phyloP scores from a whole-genome alignment of 208 protist genomes.

The Vickermania spadyakhi region DNA sequence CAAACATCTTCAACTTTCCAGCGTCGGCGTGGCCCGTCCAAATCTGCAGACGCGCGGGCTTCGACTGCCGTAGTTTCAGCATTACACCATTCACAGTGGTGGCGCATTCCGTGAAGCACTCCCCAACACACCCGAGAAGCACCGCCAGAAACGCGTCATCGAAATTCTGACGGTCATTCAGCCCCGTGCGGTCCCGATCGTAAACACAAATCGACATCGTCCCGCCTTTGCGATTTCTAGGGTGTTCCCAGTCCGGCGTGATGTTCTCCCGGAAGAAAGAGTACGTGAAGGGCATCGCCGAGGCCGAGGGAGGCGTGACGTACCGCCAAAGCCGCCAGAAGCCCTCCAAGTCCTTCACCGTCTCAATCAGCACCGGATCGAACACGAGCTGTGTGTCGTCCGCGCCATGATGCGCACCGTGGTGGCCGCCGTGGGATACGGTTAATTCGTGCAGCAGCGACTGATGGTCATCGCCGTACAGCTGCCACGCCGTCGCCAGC shows the following conservation, averaged over 20 bases:
- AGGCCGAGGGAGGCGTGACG: conserved; percentile 47
- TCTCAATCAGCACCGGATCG: conserved; percentile 62
- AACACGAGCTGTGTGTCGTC: conserved; percentile 13
- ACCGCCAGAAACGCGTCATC: conserved; percentile 80
- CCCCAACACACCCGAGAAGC: conserved; percentile 52
- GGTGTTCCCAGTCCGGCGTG: conserved; percentile 77
- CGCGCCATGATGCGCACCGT: background rate
- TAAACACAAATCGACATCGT: conserved; percentile 75
- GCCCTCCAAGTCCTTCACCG: conserved; percentile 55
- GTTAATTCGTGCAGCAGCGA: conserved; percentile 6
- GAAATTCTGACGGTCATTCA: conserved; percentile 64
- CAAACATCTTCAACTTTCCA: conserved; percentile 49
- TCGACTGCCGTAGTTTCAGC: conserved; percentile 75
- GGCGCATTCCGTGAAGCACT: conserved; percentile 60
- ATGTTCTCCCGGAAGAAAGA: conserved; percentile 81
- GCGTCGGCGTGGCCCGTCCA: conserved; percentile 70
- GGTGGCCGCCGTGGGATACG: conserved; percentile 4
- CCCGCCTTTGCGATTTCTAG: conserved; percentile 76
- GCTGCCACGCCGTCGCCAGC: conserved; percentile 64
- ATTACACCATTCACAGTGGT: conserved; percentile 75
- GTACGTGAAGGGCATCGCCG: conserved; percentile 65
- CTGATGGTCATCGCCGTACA: conserved; percentile 76
- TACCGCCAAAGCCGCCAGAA: conserved; percentile 83
- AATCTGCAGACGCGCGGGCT: conserved; percentile 65
- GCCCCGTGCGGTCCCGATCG: conserved; percentile 65